phyloP scores from a whole-genome alignment of 2,329 filamentous ascomycete species.

The Dothiorella sarmentorum region DNA sequence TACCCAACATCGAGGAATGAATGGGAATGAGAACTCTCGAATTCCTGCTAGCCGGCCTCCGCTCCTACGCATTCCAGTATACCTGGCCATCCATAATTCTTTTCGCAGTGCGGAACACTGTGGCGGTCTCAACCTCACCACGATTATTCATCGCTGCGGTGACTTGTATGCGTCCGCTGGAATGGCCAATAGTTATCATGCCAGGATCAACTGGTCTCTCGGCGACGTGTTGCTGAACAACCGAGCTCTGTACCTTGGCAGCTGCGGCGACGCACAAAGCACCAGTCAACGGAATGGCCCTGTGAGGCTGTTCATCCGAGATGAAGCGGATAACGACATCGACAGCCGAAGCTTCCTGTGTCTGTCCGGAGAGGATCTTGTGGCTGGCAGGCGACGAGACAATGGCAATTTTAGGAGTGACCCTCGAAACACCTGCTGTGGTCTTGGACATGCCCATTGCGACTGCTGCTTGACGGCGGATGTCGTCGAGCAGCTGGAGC shows the following conservation, averaged over 20 bases:
- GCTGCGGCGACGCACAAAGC: slow-evolving; percentile 43
- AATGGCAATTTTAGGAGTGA: slow-evolving; percentile 63
- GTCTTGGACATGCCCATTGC: slow-evolving; percentile 57
- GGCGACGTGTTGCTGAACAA: slow-evolving; percentile 33
- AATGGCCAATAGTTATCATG: slow-evolving; percentile 39
- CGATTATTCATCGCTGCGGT: slow-evolving; percentile 22
- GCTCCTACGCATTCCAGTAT: slow-evolving; percentile 18
- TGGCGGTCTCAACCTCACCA: slow-evolving; percentile 26
- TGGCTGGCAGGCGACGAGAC: slow-evolving; percentile 30
- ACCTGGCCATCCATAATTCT: slow-evolving; percentile 36
- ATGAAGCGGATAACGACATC: slow-evolving; percentile 44
- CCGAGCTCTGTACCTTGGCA: slow-evolving; percentile 34
- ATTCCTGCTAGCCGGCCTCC: too few species aligned
- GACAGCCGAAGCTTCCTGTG: slow-evolving; percentile 29
- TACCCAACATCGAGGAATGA: too few species aligned
- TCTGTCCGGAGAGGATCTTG: slow-evolving; percentile 23
- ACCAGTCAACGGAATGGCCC: slow-evolving; percentile 42
- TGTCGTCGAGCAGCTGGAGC: slow-evolving; percentile 51
- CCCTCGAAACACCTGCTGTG: slow-evolving; percentile 47
- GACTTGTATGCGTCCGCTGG: slow-evolving; percentile 37
- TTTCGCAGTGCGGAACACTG: slow-evolving; percentile 37
- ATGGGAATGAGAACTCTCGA: too few species aligned
- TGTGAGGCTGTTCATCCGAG: slow-evolving; percentile 45
- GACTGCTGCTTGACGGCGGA: slow-evolving; percentile 61
- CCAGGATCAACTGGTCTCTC: slow-evolving; percentile 27